Conservation (phyloP, 1,284 basidiomycete genomes). For the Omphalotus olearius region DNA sequence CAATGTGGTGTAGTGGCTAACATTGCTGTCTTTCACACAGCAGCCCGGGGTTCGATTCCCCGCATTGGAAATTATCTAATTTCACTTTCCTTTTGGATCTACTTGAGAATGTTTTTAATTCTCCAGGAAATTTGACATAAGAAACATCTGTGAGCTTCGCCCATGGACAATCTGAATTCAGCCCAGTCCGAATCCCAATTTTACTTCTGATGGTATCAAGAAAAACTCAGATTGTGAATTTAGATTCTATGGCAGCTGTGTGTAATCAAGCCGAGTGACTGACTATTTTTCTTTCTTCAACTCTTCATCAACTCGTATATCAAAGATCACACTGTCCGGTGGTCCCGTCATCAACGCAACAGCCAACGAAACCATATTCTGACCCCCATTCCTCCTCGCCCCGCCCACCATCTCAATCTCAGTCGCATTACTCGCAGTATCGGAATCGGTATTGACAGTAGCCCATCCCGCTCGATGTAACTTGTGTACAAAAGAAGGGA, state of each 20-base stretch:
- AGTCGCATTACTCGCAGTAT: not conserved
- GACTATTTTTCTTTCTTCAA: slow-evolving; percentile 9
- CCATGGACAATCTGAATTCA: too few relatives aligned
- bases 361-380: slow-evolving; percentile 1
- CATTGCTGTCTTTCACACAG: slow-evolving; percentile 11
- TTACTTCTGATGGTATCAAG: too few relatives aligned
- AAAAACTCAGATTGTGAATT: too few relatives aligned
- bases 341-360: slow-evolving; percentile 8
- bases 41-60: slow-evolving; percentile 15
- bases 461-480: slow-evolving; percentile 11
- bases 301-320: not conserved
- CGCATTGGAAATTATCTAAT: slow-evolving; percentile 13
- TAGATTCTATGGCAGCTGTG: too few relatives aligned
- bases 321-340: slow-evolving; percentile 9
- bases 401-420: not conserved
- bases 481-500: slow-evolving; percentile 5
- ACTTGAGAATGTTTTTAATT: too few relatives aligned
- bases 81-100: too few relatives aligned
- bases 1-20: slow-evolving; percentile 9
- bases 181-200: too few relatives aligned
- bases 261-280: too few relatives aligned
- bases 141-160: too few relatives aligned
- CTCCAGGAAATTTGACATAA: too few relatives aligned
- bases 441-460: not conserved
- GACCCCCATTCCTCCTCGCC: not conserved